phyloP scores from a whole-genome alignment of 1,139 yeast genomes.

The Oligophagozyma castellii region DNA sequence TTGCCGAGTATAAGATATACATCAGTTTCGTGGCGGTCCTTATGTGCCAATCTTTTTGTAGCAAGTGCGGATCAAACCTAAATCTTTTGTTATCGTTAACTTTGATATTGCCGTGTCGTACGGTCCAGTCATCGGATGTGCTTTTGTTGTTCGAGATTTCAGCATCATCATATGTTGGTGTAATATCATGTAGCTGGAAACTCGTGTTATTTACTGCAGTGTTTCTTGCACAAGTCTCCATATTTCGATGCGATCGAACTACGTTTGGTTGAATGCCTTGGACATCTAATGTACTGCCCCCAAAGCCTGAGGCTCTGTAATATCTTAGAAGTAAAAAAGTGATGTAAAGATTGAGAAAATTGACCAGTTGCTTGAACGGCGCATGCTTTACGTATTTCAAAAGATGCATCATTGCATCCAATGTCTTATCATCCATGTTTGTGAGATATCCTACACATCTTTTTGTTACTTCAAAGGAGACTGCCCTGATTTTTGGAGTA shows the following conservation, averaged over 20 bases:
- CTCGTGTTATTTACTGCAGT: background rate
- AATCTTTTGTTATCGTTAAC: conserved; percentile 6
- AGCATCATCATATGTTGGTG: background rate
- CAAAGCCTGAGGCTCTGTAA: no score
- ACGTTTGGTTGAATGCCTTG: no score
- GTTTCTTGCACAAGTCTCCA: no score
- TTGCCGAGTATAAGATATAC: conserved; percentile 42
- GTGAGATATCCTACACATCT: conserved; percentile 55
- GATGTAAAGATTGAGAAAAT: background rate
- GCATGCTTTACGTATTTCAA: background rate
- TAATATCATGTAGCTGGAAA: no score
- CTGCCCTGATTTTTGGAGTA: conserved; percentile 37
- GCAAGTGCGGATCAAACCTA: conserved; percentile 45
- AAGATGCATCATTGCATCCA: background rate
- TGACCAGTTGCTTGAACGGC: background rate
- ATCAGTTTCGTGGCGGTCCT: conserved; percentile 49
- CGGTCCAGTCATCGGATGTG: background rate
- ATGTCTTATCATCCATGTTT: conserved; percentile 25
- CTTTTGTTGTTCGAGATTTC: background rate
- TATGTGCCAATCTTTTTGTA: conserved; percentile 74
- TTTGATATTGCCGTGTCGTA: conserved; percentile 1
- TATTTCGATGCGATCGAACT: no score
- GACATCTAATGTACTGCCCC: no score
- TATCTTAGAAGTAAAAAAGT: background rate
- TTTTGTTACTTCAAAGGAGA: conserved; percentile 53